phyloP scores from a whole-genome alignment of 1,284 basidiomycete genomes.

The Mycosarcoma maydis region DNA sequence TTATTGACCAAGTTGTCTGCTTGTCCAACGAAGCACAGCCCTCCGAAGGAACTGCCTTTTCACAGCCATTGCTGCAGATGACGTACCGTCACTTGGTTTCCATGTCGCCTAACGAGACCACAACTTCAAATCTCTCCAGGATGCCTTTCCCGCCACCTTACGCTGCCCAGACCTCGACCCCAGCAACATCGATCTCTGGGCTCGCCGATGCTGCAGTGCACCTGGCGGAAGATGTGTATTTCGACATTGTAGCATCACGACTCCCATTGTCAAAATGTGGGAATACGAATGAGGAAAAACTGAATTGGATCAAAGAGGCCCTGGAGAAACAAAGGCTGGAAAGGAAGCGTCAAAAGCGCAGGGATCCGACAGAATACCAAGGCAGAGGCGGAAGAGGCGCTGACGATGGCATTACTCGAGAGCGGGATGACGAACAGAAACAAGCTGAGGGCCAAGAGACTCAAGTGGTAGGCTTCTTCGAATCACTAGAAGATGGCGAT shows the following conservation, averaged over 20 bases:
- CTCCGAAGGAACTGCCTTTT: not conserved
- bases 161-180: not conserved
- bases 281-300: conserved; percentile 16
- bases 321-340: conserved; percentile 74
- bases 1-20: conserved; percentile 20
- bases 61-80: conserved; percentile 25
- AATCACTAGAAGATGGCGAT: conserved; percentile 5
- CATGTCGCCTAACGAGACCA: not conserved
- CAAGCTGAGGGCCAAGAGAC: not conserved
- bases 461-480: conserved; percentile 27
- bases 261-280: not conserved
- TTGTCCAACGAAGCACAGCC: not conserved
- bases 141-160: conserved; percentile 28
- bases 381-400: conserved; percentile 48
- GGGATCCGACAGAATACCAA: conserved; percentile 51
- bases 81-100: conserved; percentile 26
- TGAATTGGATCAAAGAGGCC: conserved; percentile 72
- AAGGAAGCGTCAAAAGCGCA: conserved; percentile 27
- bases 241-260: conserved; percentile 65
- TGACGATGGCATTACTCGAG: conserved; percentile 33
- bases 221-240: conserved; percentile 42
- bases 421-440: not conserved
- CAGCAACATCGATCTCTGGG: conserved; percentile 26
- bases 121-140: conserved; percentile 3
- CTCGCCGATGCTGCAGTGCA: conserved; percentile 30